Evolutionary conservation across 176 grass and related monocot genomes (phyloP).

Genomic region (Tuctoria greenei): DNA sequence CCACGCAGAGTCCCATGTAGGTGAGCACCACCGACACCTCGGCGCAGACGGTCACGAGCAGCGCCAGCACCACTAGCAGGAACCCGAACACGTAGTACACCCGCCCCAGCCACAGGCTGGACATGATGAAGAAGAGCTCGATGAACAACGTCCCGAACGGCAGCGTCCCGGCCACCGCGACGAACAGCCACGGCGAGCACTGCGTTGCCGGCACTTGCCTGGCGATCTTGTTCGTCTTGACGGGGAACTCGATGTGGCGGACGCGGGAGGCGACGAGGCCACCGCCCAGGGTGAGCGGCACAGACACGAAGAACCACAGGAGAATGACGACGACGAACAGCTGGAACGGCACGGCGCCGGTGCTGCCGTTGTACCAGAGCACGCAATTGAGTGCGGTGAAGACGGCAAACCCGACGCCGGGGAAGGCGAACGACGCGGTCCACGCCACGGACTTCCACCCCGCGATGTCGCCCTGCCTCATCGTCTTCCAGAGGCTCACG

Average conservation of each 20-base stretch:
- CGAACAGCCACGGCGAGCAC: constrained; percentile 62
- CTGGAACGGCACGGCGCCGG: constrained; percentile 50
- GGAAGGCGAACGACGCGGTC: constrained; percentile 45
- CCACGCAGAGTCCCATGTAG: constrained; percentile 57
- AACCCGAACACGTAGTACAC: constrained; percentile 81
- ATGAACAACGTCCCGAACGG: constrained; percentile 77
- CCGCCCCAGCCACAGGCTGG: constrained; percentile 63
- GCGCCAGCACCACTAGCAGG: constrained; percentile 55
- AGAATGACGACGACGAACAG: constrained; percentile 49
- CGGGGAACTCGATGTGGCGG: constrained; percentile 52
- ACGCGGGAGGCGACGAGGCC: constrained; percentile 43
- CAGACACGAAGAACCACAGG: constrained; percentile 65
- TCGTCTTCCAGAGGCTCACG: constrained; percentile 51
- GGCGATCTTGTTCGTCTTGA: constrained; percentile 51
- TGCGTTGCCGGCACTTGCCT: constrained; percentile 40
- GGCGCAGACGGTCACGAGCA: constrained; percentile 61
- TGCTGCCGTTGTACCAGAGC: constrained; percentile 71
- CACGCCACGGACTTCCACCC: constrained; percentile 60
- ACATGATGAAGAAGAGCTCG: constrained; percentile 86
- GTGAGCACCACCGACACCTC: constrained; percentile 68
- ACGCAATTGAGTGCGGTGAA: constrained; percentile 56
- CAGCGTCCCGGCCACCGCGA: constrained; percentile 45
- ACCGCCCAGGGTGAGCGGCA: constrained; percentile 56
- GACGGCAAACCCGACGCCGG: constrained; percentile 46
- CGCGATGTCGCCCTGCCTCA: constrained; percentile 36